Conservation (phyloP, 305 asterid genomes). For the Solanum hybrid region DNA sequence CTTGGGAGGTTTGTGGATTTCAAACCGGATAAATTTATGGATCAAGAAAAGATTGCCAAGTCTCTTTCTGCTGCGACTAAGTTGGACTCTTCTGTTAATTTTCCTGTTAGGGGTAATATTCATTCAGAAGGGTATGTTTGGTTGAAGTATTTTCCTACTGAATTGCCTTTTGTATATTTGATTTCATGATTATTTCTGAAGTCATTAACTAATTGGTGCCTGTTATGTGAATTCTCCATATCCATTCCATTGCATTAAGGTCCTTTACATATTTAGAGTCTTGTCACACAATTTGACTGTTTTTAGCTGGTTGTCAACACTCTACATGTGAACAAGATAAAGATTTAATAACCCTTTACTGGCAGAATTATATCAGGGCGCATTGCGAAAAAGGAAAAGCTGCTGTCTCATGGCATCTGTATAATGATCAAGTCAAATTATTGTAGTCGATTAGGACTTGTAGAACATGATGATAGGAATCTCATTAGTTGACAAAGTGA, state of each 20-base stretch:
- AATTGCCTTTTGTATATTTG: not conserved
- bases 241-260: not conserved
- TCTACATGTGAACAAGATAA: not conserved
- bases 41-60: constrained; percentile 10
- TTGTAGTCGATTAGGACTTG: not conserved
- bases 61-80: constrained; percentile 20
- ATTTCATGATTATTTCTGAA: not conserved
- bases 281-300: not conserved
- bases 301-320: not conserved
- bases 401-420: not conserved
- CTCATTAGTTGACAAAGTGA: not conserved
- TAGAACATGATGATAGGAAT: not conserved
- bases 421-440: not conserved
- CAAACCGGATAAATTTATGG: constrained; percentile 14
- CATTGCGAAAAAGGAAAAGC: not conserved
- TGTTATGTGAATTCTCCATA: not conserved
- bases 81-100: constrained; percentile 31
- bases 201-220: not conserved
- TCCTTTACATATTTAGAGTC: not conserved
- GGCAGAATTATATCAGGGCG: not conserved
- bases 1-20: constrained; percentile 34
- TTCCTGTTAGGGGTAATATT: constrained; percentile 45
- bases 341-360: not conserved
- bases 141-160: not conserved
- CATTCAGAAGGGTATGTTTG: constrained; percentile 54